These are phyloP conservation scores for Batrachochytrium dendrobatidis DNA, from an alignment of 371 early-diverging fungal species.

Conservation along the genomic window DNA sequence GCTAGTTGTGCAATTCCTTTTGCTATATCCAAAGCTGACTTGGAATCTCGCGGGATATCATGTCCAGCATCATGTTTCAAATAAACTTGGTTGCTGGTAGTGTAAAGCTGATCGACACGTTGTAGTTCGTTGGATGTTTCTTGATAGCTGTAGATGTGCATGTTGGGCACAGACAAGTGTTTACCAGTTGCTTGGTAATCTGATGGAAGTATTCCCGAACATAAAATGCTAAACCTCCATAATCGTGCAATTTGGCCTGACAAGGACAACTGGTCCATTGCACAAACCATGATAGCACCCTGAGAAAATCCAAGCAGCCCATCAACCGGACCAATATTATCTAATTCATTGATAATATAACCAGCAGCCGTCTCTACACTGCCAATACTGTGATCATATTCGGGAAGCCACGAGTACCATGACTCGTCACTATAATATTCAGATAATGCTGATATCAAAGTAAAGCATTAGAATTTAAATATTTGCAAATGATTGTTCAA, in stretches of 20 bases:
- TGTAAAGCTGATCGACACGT: not conserved
- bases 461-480: not conserved
- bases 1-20: no score
- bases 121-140: not conserved
- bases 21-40: no score
- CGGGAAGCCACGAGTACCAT: slow-evolving; percentile 6
- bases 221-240: slow-evolving; percentile 13
- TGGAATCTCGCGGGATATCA: slow-evolving; percentile 1
- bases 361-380: not conserved
- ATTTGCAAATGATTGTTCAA: not conserved
- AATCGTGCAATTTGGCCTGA: not conserved
- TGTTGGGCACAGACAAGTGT: not conserved
- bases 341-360: slow-evolving; percentile 1
- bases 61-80: not conserved
- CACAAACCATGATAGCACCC: slow-evolving; percentile 11
- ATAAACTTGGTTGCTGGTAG: not conserved
- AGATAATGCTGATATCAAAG: slow-evolving; percentile 1
- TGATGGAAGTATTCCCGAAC: not conserved
- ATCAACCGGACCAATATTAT: slow-evolving; percentile 1
- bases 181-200: not conserved
- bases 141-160: not conserved
- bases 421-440: slow-evolving; percentile 5
- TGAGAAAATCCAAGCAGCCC: slow-evolving; percentile 17
- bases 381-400: not conserved
- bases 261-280: slow-evolving; percentile 4